Evolutionary conservation across 75 land plant genomes (phyloP), one percentile per base, ranked within the genome.

Genomic region (Sequoiadendron giganteum): DNA sequence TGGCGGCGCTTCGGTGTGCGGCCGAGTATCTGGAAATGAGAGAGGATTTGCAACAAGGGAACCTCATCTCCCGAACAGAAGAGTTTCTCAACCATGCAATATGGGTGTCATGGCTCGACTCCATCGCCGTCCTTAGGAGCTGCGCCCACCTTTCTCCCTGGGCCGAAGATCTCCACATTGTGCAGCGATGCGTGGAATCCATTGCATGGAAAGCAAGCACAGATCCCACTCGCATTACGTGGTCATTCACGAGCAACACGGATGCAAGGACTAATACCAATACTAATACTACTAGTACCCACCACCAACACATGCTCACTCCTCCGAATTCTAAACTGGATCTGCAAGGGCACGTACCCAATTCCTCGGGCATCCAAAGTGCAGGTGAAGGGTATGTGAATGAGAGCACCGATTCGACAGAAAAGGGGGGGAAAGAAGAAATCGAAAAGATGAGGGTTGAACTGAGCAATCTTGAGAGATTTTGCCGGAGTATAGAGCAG

Each of bases 21-120:
- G 92, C 97, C 0, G 94, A 95, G 82, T 95, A 93, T 73, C 96
- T 96, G 19, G 96, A 96, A 85, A 94, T 95, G 97, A 92, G 91
- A 21, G 96, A 96, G 28, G 96, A 96, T 43, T 92, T 87, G 78
- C 90, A 92, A 42, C 87, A 90, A 18, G 96, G 92, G 36, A 96
- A 95, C 87, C 95, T 96, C 82, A 85, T 91, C 65, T 88, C 94
- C 18, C 93, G 94, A 3, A 90, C 96, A 55, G 97, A 96, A 89
- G 89, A 93, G 39, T 94, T 94, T 79, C 85, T 96, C 10, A 89
- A 91, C 15, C 83, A 81, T 49, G 75, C 94, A 55, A 92, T 93
- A 3, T 89, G 91, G 89, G 91, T 93, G 47, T 95, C 88, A 85
- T 92, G 95, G 80, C 93, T 93, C 54, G 90, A 92, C 91, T 93